A percentile compares a stretch with the other conserved stretches of the same genome.
These are phyloP conservation scores for Penicillium antarcticum DNA, from an alignment of 495 filamentous ascomycete species.

Conservation along the genomic window DNA sequence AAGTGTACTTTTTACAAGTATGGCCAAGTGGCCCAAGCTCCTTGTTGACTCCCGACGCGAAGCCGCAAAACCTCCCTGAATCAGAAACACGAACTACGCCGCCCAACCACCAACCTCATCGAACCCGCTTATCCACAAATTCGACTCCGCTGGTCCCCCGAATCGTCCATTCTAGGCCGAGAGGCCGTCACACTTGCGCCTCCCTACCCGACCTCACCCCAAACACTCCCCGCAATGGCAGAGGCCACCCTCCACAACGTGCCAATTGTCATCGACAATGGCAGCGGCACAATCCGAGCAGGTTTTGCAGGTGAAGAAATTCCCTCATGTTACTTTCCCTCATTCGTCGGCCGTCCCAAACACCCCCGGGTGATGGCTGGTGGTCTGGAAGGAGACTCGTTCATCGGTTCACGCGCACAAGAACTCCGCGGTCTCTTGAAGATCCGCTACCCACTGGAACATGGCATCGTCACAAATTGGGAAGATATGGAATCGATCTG, in stretches of 20 bases:
- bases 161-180: constrained; percentile 30
- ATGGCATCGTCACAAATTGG: constrained; percentile 99
- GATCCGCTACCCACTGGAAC: constrained; percentile 92
- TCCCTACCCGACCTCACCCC: constrained; percentile 16
- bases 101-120: constrained; percentile 10
- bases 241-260: constrained; percentile 88
- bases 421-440: constrained; percentile 92
- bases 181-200: constrained; percentile 33
- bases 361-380: constrained; percentile 94
- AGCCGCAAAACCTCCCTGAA: constrained; percentile 24
- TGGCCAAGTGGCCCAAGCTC: constrained; percentile 42
- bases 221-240: constrained; percentile 55
- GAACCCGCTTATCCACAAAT: constrained; percentile 1
- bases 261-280: constrained; percentile 98
- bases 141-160: constrained; percentile 3
- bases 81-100: constrained; percentile 8
- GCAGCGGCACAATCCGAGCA: constrained; percentile 94
- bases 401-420: constrained; percentile 91
- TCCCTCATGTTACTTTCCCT: constrained; percentile 97
- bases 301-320: constrained; percentile 95
- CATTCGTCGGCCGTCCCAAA: constrained; percentile 95
- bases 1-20: too few species aligned
- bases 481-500: constrained; percentile 99
- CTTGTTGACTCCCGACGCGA: constrained; percentile 37
- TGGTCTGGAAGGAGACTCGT: constrained; percentile 93